Conservation (phyloP, 139 green algal genomes). For the Mychonastes homosphaera region DNA sequence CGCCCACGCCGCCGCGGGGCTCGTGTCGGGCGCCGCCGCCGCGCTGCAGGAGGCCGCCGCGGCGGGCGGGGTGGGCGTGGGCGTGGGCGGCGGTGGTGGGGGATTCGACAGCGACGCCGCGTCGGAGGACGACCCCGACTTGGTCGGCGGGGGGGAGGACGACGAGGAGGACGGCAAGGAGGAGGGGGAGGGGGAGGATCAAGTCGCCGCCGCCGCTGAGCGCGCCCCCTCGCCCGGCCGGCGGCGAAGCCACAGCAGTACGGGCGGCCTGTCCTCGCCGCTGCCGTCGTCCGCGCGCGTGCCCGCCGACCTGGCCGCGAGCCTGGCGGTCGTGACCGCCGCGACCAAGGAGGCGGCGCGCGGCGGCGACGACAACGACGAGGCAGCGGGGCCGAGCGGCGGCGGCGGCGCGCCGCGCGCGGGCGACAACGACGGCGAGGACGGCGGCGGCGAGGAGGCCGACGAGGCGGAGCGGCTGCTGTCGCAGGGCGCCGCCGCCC, state of each 20-base stretch:
- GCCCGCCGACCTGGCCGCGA: slow-evolving; percentile 8
- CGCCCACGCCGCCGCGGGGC: too few species aligned
- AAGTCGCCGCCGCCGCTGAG: neutral
- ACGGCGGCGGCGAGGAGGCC: neutral
- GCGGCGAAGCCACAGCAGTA: slow-evolving; percentile 6
- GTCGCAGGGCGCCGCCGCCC: neutral
- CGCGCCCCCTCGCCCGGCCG: neutral
- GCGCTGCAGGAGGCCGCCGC: too few species aligned
- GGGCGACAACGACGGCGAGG: neutral
- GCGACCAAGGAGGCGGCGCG: slow-evolving; percentile 9
- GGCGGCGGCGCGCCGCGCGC: neutral
- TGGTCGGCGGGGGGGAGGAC: neutral
- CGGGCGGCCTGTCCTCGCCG: neutral
- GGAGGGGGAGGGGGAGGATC: slow-evolving; percentile 1
- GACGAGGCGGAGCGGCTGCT: neutral
- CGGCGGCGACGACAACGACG: neutral
- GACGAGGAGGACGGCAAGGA: slow-evolving; percentile 12
- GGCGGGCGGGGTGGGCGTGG: too few species aligned
- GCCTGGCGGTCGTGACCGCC: slow-evolving; percentile 13
- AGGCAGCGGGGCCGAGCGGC: neutral
- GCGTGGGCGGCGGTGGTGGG: too few species aligned
- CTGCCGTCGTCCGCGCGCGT: too few species aligned
- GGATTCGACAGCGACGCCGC: too few species aligned
- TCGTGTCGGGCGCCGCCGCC: too few species aligned
- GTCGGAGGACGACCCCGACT: too few species aligned